A percentile compares a stretch with the other conserved stretches of the same genome.
Evolutionary conservation across 1,284 basidiomycete species (phyloP).

Genomic region (Ustilago trichophora): DNA sequence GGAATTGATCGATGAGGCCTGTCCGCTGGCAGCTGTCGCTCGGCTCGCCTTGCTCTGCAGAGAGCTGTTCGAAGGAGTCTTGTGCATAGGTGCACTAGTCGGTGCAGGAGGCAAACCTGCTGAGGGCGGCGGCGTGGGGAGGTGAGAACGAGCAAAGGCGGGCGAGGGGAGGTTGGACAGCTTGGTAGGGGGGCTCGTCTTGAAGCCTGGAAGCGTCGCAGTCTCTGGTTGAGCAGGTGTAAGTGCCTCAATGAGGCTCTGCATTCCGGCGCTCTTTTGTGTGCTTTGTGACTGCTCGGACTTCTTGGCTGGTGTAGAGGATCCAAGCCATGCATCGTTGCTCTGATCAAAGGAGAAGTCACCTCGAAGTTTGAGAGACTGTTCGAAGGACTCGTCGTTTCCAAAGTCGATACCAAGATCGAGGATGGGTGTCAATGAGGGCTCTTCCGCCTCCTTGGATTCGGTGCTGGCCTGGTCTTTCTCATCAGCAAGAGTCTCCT

Average conservation of each 20-base stretch:
- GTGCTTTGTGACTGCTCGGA: background rate
- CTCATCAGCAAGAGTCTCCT: conserved; percentile 7
- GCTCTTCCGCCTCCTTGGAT: conserved; percentile 24
- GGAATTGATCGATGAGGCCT: background rate
- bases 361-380: conserved; percentile 29
- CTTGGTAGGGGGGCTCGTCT: conserved; percentile 13
- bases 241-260: conserved; percentile 26
- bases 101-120: conserved; percentile 37
- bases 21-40: conserved; percentile 7
- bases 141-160: conserved; percentile 12
- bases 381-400: conserved; percentile 23
- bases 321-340: conserved; percentile 2
- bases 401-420: conserved; percentile 49
- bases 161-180: conserved; percentile 4
- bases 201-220: conserved; percentile 13
- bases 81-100: conserved; percentile 22
- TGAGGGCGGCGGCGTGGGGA: conserved; percentile 39
- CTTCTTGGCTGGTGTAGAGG: background rate
- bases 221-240: conserved; percentile 29
- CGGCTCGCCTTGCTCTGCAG: conserved; percentile 36
- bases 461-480: background rate
- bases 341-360: conserved; percentile 29
- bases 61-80: conserved; percentile 25
- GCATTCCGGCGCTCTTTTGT: conserved; percentile 24
- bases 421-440: conserved; percentile 46